A percentile compares a stretch with the other conserved stretches of the same genome.
Evolutionary conservation across 305 asterid genomes (phyloP).

Genomic region (Caryopteris hybrid): DNA sequence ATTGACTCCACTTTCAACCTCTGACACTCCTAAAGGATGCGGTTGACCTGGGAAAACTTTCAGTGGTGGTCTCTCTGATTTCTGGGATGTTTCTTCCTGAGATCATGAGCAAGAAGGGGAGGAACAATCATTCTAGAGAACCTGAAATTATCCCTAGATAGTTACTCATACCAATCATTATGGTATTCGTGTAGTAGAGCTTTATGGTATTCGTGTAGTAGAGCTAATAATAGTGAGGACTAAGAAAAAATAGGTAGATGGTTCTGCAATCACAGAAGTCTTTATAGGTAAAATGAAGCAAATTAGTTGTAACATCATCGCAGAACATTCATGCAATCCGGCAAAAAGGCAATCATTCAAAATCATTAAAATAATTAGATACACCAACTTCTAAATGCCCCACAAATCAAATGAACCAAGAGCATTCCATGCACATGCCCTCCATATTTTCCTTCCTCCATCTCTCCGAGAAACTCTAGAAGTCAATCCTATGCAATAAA

Average conservation of each 20-base stretch:
- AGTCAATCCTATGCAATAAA: neutral
- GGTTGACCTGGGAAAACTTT: constrained; percentile 74
- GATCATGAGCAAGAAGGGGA: constrained; percentile 21
- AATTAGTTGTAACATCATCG: neutral
- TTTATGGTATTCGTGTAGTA: neutral
- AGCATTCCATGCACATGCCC: neutral
- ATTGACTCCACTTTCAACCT: constrained; percentile 73
- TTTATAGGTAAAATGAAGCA: neutral
- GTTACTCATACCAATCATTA: neutral
- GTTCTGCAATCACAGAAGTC: neutral
- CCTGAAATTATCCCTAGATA: constrained; percentile 1
- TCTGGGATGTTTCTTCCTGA: constrained; percentile 57
- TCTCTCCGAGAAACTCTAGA: neutral
- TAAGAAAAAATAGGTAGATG: neutral
- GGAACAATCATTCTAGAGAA: constrained; percentile 9
- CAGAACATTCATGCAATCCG: neutral
- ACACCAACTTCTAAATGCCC: neutral
- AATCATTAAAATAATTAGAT: neutral
- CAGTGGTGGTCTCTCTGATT: constrained; percentile 33
- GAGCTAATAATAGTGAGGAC: neutral
- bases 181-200: neutral
- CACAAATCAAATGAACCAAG: neutral
- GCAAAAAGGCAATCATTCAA: neutral
- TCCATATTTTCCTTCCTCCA: neutral
- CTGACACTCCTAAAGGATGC: constrained; percentile 84